Evolutionary conservation across 2,329 filamentous ascomycete species (phyloP).

Genomic region (Neurospora sp.): DNA sequence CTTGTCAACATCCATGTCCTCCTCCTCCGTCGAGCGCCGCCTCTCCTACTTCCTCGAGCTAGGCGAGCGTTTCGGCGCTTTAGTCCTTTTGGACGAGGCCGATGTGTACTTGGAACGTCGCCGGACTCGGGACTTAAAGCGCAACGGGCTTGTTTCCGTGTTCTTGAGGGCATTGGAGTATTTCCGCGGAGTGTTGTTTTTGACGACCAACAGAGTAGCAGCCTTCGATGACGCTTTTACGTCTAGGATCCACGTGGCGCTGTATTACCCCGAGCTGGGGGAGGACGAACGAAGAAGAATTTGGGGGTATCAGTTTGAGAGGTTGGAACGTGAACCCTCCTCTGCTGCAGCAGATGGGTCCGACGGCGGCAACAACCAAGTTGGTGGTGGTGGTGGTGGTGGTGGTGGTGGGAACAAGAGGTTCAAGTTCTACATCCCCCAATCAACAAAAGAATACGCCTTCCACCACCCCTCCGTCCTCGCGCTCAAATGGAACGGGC

Average conservation of each 20-base stretch:
- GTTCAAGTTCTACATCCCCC: constrained; percentile 27
- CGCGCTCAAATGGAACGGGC: constrained; percentile 30
- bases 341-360: not conserved
- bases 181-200: constrained; percentile 39
- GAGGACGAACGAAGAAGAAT: constrained; percentile 33
- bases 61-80: constrained; percentile 38
- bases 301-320: constrained; percentile 36
- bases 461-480: constrained; percentile 27
- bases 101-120: constrained; percentile 50
- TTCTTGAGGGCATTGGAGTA: constrained; percentile 43
- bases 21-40: constrained; percentile 29
- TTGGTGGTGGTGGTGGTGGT: constrained; percentile 27
- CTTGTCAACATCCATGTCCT: constrained; percentile 27
- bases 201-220: constrained; percentile 40
- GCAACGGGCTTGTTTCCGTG: constrained; percentile 38
- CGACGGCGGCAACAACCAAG: constrained; percentile 9
- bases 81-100: constrained; percentile 48
- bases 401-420: constrained; percentile 23
- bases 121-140: constrained; percentile 25
- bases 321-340: constrained; percentile 22
- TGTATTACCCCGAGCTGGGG: constrained; percentile 33
- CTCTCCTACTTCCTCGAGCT: constrained; percentile 39
- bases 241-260: constrained; percentile 38
- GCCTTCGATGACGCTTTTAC: constrained; percentile 39
- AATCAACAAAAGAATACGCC: constrained; percentile 30